Evolutionary conservation across 2,329 filamentous ascomycete genomes (phyloP).

Genomic region (Acrocalymma vagum): DNA sequence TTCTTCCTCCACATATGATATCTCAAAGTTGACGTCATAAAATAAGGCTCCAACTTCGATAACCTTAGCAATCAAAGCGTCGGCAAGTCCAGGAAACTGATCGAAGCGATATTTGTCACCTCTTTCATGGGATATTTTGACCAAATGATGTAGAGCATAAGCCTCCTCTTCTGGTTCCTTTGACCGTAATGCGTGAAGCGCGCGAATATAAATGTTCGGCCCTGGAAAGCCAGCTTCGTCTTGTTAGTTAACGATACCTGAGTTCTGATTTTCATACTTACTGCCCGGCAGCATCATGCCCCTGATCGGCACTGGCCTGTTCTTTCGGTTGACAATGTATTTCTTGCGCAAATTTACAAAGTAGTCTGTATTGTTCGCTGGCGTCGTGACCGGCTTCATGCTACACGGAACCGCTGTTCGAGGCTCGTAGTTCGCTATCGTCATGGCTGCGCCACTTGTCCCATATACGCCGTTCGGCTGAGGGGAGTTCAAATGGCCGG

Average conservation of each 20-base stretch:
- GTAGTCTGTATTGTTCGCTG: slow-evolving; percentile 74
- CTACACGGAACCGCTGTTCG: slow-evolving; percentile 68
- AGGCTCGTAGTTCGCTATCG: slow-evolving; percentile 76
- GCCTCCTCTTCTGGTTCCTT: slow-evolving; percentile 82
- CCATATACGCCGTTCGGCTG: slow-evolving; percentile 51
- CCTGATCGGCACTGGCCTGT: slow-evolving; percentile 48
- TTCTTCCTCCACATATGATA: slow-evolving; percentile 71
- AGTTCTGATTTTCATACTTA: no score
- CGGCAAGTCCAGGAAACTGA: slow-evolving; percentile 86
- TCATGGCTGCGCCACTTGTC: slow-evolving; percentile 56
- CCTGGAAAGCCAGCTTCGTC: slow-evolving; percentile 68
- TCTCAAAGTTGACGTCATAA: slow-evolving; percentile 82
- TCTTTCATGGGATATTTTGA: slow-evolving; percentile 93
- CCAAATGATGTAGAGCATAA: slow-evolving; percentile 92
- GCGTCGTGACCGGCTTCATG: slow-evolving; percentile 77
- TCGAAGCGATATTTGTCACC: slow-evolving; percentile 97
- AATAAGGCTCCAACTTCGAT: slow-evolving; percentile 81
- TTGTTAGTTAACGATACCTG: slow-evolving; percentile 6
- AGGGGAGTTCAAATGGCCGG: slow-evolving; percentile 50
- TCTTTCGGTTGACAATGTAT: slow-evolving; percentile 54
- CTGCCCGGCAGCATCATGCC: slow-evolving; percentile 71
- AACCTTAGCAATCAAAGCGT: slow-evolving; percentile 85
- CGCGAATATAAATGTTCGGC: slow-evolving; percentile 91
- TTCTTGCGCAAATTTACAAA: slow-evolving; percentile 69
- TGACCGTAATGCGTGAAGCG: slow-evolving; percentile 83